A percentile compares a stretch with the other conserved stretches of the same genome.
Conservation (phyloP, 139 green algal genomes). For the Diplosphaera chodatii region DNA sequence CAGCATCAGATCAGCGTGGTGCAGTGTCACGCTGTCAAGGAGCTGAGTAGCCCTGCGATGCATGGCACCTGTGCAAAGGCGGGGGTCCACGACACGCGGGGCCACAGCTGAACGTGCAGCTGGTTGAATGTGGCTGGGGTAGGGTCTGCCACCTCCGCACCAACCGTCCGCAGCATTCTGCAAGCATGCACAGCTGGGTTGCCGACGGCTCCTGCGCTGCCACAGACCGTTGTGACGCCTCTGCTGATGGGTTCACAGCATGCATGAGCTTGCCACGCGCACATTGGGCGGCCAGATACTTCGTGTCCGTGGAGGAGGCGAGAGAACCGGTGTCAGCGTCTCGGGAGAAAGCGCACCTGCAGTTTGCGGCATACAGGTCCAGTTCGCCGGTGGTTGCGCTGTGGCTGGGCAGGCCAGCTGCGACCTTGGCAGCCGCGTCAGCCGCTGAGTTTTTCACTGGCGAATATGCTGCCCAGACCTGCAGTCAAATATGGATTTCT, state of each 20-base stretch:
- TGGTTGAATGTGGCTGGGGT: constrained; percentile 37
- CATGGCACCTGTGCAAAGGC: constrained; percentile 47
- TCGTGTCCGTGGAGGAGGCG: no score
- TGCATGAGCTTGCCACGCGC: no score
- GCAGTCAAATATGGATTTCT: background rate
- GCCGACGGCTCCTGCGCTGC: no score
- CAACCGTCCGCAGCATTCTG: constrained; percentile 33
- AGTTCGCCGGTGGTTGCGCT: constrained; percentile 78
- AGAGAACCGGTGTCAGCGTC: no score
- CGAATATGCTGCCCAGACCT: constrained; percentile 91
- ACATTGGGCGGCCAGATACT: no score
- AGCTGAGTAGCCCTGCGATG: background rate
- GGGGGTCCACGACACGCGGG: constrained; percentile 68
- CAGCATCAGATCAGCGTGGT: no score
- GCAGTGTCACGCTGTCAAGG: no score
- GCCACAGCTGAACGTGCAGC: constrained; percentile 56
- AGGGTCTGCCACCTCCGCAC: constrained; percentile 35
- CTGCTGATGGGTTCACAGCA: no score
- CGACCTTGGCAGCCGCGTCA: constrained; percentile 79
- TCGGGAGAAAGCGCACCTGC: constrained; percentile 23
- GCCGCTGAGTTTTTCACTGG: constrained; percentile 94
- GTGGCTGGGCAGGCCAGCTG: constrained; percentile 77
- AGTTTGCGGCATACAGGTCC: constrained; percentile 66
- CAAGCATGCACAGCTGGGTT: background rate
- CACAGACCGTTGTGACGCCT: no score